Conservation (phyloP, 1,284 basidiomycete species). For the Inonotus hispidus region DNA sequence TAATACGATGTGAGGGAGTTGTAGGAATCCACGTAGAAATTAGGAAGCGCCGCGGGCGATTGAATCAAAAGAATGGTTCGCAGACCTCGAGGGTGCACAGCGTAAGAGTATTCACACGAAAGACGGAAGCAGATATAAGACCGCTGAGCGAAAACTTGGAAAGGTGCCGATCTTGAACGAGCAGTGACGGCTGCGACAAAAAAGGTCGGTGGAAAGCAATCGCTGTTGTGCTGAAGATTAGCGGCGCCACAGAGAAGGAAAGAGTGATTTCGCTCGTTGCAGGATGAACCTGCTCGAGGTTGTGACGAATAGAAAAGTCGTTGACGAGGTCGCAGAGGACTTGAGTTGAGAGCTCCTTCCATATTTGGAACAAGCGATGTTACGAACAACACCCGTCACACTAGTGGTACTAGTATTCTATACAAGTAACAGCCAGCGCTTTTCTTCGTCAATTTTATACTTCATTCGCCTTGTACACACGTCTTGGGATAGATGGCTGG, state of each 20-base stretch:
- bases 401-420: too few relatives aligned
- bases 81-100: neutral
- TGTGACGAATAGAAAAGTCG: neutral
- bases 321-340: neutral
- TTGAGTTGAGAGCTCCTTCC: neutral
- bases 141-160: neutral
- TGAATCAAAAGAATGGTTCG: neutral
- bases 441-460: neutral
- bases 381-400: neutral
- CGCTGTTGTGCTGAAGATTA: neutral
- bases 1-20: slow-evolving; percentile 4
- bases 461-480: neutral
- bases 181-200: neutral
- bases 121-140: neutral
- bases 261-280: neutral
- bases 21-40: neutral
- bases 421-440: too few relatives aligned
- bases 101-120: neutral
- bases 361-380: neutral
- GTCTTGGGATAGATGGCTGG: slow-evolving; percentile 56
- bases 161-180: neutral
- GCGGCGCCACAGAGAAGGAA: neutral
- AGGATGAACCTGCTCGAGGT: neutral
- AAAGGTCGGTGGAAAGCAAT: neutral
- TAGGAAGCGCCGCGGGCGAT: neutral